Evolutionary conservation across 2,329 filamentous ascomycete species (phyloP).

Genomic region (Ophiosphaerella narmari): DNA sequence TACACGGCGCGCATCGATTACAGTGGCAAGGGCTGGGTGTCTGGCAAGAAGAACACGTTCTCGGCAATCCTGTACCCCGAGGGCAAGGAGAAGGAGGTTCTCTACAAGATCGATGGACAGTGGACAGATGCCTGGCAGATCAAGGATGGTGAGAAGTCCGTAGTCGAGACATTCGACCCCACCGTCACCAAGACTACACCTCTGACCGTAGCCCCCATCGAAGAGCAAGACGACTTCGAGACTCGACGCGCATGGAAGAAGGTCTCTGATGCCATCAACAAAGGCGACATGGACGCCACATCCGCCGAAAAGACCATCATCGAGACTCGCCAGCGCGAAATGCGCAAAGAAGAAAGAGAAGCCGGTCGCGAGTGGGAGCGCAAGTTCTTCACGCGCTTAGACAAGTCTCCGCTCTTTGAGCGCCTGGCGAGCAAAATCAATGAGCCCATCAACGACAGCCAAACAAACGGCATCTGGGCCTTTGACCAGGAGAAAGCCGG

Average conservation of each 20-base stretch:
- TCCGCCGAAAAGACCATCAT: slow-evolving; percentile 83
- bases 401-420: slow-evolving; percentile 51
- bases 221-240: slow-evolving; percentile 84
- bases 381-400: slow-evolving; percentile 70
- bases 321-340: slow-evolving; percentile 82
- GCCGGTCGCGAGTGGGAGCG: slow-evolving; percentile 80
- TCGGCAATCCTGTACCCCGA: slow-evolving; percentile 73
- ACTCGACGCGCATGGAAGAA: slow-evolving; percentile 85
- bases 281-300: slow-evolving; percentile 82
- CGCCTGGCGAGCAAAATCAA: slow-evolving; percentile 52
- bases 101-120: slow-evolving; percentile 84
- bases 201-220: slow-evolving; percentile 71
- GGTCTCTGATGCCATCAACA: slow-evolving; percentile 78
- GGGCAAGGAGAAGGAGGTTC: slow-evolving; percentile 70
- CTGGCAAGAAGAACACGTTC: slow-evolving; percentile 93
- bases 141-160: slow-evolving; percentile 63
- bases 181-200: slow-evolving; percentile 61
- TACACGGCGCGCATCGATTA: slow-evolving; percentile 92
- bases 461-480: slow-evolving; percentile 73
- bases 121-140: slow-evolving; percentile 87
- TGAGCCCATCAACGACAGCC: slow-evolving; percentile 61
- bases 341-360: slow-evolving; percentile 74
- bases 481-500: slow-evolving; percentile 62
- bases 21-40: slow-evolving; percentile 90
- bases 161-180: slow-evolving; percentile 53